phyloP scores from a whole-genome alignment of 371 early-diverging fungal species.

The Sporodiniella umbellata region DNA sequence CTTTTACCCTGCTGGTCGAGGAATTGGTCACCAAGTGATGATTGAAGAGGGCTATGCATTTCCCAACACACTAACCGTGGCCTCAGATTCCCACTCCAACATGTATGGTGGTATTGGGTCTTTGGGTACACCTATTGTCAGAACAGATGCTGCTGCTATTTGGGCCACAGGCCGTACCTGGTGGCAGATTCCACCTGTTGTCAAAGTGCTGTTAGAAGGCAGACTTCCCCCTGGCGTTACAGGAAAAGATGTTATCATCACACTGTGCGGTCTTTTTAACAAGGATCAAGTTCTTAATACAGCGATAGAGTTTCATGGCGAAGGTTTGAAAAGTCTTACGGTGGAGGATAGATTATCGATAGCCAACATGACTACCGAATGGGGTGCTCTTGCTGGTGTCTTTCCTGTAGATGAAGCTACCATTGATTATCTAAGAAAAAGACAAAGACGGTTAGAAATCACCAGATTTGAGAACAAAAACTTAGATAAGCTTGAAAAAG shows the following conservation, averaged over 20 bases:
- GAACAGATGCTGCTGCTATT: conserved; percentile 95
- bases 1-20: conserved; percentile 94
- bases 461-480: conserved; percentile 55
- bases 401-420: conserved; percentile 89
- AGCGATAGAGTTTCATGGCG: conserved; percentile 90
- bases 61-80: conserved; percentile 89
- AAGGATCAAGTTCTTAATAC: conserved; percentile 92
- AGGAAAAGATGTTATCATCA: conserved; percentile 95
- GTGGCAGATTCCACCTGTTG: conserved; percentile 97
- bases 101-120: conserved; percentile 97
- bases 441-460: conserved; percentile 57
- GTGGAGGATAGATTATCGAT: conserved; percentile 93
- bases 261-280: conserved; percentile 82
- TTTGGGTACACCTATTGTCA: conserved; percentile 93
- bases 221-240: conserved; percentile 75
- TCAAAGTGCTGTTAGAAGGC: conserved; percentile 78
- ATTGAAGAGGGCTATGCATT: conserved; percentile 96
- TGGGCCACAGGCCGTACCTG: conserved; percentile 97
- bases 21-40: conserved; percentile 96
- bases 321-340: conserved; percentile 61
- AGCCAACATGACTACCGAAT: conserved; percentile 98
- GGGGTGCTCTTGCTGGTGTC: conserved; percentile 96
- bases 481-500: conserved; percentile 29
- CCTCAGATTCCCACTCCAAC: conserved; percentile 97
- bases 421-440: conserved; percentile 65